A percentile compares a stretch with the other conserved stretches of the same genome.
Evolutionary conservation across 164 flowering plant genomes (phyloP).

Genomic region (Dillenia turbinata): DNA sequence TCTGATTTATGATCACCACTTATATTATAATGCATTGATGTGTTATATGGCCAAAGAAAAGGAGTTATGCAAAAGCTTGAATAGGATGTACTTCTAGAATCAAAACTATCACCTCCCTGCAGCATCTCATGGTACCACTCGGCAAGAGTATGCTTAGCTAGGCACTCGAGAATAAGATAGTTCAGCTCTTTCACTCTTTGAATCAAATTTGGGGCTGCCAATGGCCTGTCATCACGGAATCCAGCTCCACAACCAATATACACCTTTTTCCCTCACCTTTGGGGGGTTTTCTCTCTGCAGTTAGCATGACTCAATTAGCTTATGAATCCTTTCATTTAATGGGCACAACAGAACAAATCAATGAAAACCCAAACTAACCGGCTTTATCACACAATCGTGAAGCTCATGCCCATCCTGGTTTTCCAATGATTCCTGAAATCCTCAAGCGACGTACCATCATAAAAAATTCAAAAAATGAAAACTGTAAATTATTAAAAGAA

Average conservation of each 20-base stretch:
- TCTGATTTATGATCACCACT: no score
- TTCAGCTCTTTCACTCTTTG: constrained; percentile 65
- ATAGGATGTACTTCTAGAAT: constrained; percentile 61
- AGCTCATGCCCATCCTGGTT: constrained; percentile 11
- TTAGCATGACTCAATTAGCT: not conserved
- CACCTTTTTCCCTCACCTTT: constrained; percentile 64
- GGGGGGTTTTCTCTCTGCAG: constrained; percentile 69
- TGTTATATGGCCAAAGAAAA: no score
- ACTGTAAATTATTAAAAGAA: no score
- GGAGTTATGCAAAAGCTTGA: no score
- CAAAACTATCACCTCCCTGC: constrained; percentile 77
- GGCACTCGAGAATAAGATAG: constrained; percentile 89
- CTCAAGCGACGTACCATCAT: not conserved
- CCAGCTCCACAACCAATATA: constrained; percentile 96
- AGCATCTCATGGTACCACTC: constrained; percentile 68
- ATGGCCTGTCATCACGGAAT: constrained; percentile 90
- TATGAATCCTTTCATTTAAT: not conserved
- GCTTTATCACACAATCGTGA: constrained; percentile 48
- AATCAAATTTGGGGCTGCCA: constrained; percentile 80
- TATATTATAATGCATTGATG: no score
- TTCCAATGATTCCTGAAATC: constrained; percentile 21
- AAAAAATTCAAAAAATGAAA: no score
- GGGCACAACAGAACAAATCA: not conserved
- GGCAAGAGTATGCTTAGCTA: constrained; percentile 92
- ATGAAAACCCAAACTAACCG: constrained; percentile 30